phyloP scores from a whole-genome alignment of 768 basidiomycete species.

The Suillus decipiens region DNA sequence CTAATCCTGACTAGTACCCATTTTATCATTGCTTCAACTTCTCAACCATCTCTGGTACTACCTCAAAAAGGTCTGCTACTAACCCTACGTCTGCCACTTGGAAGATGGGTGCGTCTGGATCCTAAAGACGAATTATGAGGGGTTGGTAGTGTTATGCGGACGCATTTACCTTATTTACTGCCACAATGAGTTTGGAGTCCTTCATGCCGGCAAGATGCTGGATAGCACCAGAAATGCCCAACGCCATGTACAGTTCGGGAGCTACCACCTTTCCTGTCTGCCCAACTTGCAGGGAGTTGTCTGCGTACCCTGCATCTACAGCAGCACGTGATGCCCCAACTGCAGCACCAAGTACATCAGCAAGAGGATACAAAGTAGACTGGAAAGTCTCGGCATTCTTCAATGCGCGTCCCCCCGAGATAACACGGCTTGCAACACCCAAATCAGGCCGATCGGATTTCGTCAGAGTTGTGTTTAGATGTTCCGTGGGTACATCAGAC shows the following conservation, averaged over 20 bases:
- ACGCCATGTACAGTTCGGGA: constrained; percentile 92
- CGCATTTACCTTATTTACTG: constrained; percentile 84
- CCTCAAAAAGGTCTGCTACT: constrained; percentile 91
- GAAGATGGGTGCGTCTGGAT: constrained; percentile 98
- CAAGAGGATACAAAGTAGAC: constrained; percentile 82
- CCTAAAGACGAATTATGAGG: constrained; percentile 48
- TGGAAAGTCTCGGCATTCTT: constrained; percentile 96
- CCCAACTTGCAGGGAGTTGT: constrained; percentile 98
- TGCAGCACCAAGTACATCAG: constrained; percentile 91
- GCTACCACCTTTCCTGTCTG: constrained; percentile 99
- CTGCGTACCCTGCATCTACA: constrained; percentile 97
- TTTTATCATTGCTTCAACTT: constrained; percentile 86
- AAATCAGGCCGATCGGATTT: constrained; percentile 94
- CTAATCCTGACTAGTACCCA: background rate
- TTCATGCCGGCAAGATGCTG: constrained; percentile 99
- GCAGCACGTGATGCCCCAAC: constrained; percentile 98
- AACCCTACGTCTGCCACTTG: constrained; percentile 96
- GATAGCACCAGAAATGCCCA: constrained; percentile 98
- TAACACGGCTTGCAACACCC: constrained; percentile 81
- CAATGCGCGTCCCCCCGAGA: constrained; percentile 93
- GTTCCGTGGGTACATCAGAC: constrained; percentile 50
- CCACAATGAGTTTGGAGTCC: constrained; percentile 97
- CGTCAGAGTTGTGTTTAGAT: constrained; percentile 74
- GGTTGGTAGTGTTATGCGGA: background rate
- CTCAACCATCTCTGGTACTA: constrained; percentile 86